phyloP scores from a whole-genome alignment of 805 yeast genomes.

The Nadsonia fulvescens region DNA sequence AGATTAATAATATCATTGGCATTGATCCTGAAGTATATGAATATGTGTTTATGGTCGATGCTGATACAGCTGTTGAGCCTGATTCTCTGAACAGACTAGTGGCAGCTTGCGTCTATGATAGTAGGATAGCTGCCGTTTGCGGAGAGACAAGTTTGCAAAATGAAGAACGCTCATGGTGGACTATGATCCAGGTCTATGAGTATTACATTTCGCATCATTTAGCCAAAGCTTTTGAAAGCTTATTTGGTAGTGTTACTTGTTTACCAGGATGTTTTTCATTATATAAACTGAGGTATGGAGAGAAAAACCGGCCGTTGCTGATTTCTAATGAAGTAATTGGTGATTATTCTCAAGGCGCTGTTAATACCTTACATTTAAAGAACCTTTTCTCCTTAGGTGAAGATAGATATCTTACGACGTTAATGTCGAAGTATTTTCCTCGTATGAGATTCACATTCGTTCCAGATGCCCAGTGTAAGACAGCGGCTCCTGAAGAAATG shows the following conservation, averaged over 20 bases:
- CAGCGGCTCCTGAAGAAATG: conserved; percentile 38
- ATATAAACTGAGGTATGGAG: conserved; percentile 29
- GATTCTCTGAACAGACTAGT: conserved; percentile 38
- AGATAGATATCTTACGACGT: conserved; percentile 38
- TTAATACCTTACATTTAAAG: conserved; percentile 42
- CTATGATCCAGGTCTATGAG: conserved; percentile 45
- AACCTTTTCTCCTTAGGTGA: conserved; percentile 44
- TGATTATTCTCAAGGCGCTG: conserved; percentile 35
- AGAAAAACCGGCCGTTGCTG: conserved; percentile 36
- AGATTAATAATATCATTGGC: conserved; percentile 39
- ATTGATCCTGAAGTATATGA: conserved; percentile 44
- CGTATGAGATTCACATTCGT: conserved; percentile 35
- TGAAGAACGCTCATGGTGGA: conserved; percentile 35
- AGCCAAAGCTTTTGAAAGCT: conserved; percentile 43
- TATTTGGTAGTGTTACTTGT: conserved; percentile 47
- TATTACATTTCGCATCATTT: conserved; percentile 47
- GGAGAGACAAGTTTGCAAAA: conserved; percentile 45
- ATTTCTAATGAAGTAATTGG: conserved; percentile 44
- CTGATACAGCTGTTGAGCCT: conserved; percentile 38
- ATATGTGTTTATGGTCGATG: conserved; percentile 39
- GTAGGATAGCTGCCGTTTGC: conserved; percentile 40
- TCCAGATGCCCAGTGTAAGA: conserved; percentile 40
- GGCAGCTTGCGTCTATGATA: conserved; percentile 41
- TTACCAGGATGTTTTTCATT: conserved; percentile 50
- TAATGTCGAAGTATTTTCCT: conserved; percentile 41